phyloP scores from a whole-genome alignment of 371 early-diverging fungal genomes.

The Mortierella sp. region DNA sequence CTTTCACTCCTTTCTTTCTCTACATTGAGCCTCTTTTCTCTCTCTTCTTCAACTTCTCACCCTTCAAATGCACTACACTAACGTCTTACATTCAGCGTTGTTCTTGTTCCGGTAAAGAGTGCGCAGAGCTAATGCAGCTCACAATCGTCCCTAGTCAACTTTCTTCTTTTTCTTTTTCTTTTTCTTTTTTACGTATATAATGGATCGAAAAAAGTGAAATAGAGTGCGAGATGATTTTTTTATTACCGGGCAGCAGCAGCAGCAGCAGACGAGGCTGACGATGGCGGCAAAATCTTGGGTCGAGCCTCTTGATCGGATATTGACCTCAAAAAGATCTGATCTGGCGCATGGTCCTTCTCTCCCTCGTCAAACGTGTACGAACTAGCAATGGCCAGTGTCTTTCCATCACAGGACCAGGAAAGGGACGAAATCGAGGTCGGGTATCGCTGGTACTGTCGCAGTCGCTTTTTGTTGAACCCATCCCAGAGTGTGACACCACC shows the following conservation, averaged over 20 bases:
- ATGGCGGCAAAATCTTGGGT: constrained; percentile 61
- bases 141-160: no score
- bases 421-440: constrained; percentile 89
- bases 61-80: no score
- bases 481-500: constrained; percentile 95
- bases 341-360: constrained; percentile 88
- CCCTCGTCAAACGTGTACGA: constrained; percentile 96
- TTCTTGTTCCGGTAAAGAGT: no score
- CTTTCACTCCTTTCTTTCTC: neutral
- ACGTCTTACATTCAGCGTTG: no score
- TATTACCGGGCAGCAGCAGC: constrained; percentile 13
- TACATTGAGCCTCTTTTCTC: neutral
- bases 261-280: constrained; percentile 39
- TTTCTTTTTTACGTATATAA: constrained; percentile 62
- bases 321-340: constrained; percentile 80
- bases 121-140: no score
- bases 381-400: constrained; percentile 85
- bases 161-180: no score
- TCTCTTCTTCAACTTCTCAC: no score
- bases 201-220: constrained; percentile 37
- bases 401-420: constrained; percentile 83
- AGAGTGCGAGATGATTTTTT: neutral
- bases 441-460: constrained; percentile 82
- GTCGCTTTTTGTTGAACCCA: constrained; percentile 87
- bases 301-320: constrained; percentile 76